Evolutionary conservation across 2,329 filamentous ascomycete species (phyloP).

Genomic region (Teratosphaeria destructans): DNA sequence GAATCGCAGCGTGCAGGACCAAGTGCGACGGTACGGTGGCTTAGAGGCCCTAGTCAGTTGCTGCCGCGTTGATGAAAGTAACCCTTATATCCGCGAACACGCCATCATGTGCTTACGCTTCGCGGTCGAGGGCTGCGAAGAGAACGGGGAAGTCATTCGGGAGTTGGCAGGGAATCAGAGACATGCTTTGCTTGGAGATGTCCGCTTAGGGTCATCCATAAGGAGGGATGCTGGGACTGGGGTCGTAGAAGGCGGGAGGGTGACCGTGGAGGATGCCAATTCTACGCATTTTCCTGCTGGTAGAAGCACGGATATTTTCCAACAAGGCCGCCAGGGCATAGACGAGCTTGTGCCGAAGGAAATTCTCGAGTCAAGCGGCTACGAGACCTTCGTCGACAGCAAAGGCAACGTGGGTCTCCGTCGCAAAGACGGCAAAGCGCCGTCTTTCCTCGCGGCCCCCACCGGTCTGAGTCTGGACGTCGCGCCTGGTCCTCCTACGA

Average conservation of each 20-base stretch:
- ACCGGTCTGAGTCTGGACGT: background rate
- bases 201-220: background rate
- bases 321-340: background rate
- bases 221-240: too few species aligned
- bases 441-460: background rate
- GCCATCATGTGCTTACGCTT: slow-evolving; percentile 82
- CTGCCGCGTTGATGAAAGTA: slow-evolving; percentile 84
- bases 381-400: slow-evolving; percentile 41
- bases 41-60: slow-evolving; percentile 82
- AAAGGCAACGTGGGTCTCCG: slow-evolving; percentile 39
- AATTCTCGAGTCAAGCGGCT: slow-evolving; percentile 39
- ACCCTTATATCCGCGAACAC: slow-evolving; percentile 87
- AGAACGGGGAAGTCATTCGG: slow-evolving; percentile 61
- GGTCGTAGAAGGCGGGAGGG: slow-evolving; percentile 1
- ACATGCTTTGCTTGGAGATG: background rate
- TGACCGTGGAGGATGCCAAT: background rate
- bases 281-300: too few species aligned
- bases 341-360: slow-evolving; percentile 31
- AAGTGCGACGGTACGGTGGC: slow-evolving; percentile 75
- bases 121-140: slow-evolving; percentile 55
- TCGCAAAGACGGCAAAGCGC: slow-evolving; percentile 26
- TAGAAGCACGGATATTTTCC: too few species aligned
- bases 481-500: background rate
- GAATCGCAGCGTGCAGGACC: slow-evolving; percentile 71
- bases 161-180: slow-evolving; percentile 37